Evolutionary conservation across 2,329 filamentous ascomycete genomes (phyloP), one percentile per base, ranked within the genome.

Genomic region (Acrocalymma vagum): DNA sequence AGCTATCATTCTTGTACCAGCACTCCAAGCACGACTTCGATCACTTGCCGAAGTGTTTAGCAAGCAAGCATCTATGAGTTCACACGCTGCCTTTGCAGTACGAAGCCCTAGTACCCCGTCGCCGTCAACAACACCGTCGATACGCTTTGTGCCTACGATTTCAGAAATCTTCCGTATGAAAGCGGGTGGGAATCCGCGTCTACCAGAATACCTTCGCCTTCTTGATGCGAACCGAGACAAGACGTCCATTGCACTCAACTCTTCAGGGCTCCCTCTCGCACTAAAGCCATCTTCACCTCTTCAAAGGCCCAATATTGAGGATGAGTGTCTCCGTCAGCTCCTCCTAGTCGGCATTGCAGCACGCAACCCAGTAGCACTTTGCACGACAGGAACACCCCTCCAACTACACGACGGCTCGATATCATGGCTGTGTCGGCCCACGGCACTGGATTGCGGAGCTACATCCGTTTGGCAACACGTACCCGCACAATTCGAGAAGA

Each of bases 221-320:
- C 62, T 73, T 3, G 70, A 73, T 41, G 72, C 72, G 5, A 68
- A 72, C 31, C 70, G 72, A 35, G 72, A 75, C 55, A 73, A 73
- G 46, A 65, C 69, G 1, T 65, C 66, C 13, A 74, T 75, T 42
- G 67, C 69, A 13, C 53, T 75, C 8, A 73, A 70, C 33, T 64
- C 65, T 8, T 67, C 69, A 40, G 66, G 69, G 10, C 59, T 70
- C 17, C 72, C 72, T 6, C 44, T 75, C 18, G 63, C 62, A 4
- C 45, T 74, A 2, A 63, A 60, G 21, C 57, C 67, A 8, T 40
- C 53, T 3, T 58, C 50, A 15, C 46, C 57, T 4, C 53, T 62
- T 13, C 62, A 62, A 16, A 48, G 64, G 13, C 65, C 65, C 5
- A 55, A 51, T 15, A 62, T 62, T 9, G 67, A 72, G 47, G 66